Percentiles rank a stretch among this genome's conserved stretches.
phyloP scores from a whole-genome alignment of 495 filamentous ascomycete species.

The Penicillium dipodomyicola region DNA sequence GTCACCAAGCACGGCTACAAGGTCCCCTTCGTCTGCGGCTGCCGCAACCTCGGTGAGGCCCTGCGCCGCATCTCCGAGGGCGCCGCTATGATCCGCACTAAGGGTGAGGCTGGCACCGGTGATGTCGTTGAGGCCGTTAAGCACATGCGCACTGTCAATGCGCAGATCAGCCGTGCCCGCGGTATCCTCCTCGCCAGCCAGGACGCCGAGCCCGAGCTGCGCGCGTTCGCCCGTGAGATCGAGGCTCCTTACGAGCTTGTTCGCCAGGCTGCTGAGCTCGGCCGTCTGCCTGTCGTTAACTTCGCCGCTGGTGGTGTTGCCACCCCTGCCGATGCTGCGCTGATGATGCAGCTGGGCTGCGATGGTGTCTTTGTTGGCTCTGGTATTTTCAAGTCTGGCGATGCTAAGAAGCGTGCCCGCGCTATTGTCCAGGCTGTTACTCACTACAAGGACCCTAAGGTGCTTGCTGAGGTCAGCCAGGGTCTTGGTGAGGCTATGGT shows the following conservation, averaged over 20 bases:
- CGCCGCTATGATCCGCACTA: conserved; percentile 98
- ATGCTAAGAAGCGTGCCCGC: conserved; percentile 80
- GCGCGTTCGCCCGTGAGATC: conserved; percentile 77
- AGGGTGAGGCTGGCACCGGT: conserved; percentile 97
- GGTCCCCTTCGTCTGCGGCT: conserved; percentile 94
- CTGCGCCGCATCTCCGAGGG: conserved; percentile 89
- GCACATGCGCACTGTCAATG: conserved; percentile 89
- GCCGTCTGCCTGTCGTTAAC: conserved; percentile 92
- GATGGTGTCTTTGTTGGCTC: conserved; percentile 97
- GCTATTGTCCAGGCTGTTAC: conserved; percentile 95
- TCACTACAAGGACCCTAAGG: conserved; percentile 80
- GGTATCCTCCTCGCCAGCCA: conserved; percentile 56
- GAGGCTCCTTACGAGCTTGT: conserved; percentile 73
- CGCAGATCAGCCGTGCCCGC: conserved; percentile 74
- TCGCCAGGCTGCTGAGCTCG: conserved; percentile 80
- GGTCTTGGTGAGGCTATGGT: conserved; percentile 96
- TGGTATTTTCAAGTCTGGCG: conserved; percentile 95
- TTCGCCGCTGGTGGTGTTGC: conserved; percentile 97
- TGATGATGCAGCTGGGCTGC: conserved; percentile 99
- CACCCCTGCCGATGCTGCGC: conserved; percentile 91
- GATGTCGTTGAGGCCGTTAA: conserved; percentile 96
- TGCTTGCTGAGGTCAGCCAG: conserved; percentile 81
- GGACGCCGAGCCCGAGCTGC: conserved; percentile 71
- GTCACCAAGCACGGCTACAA: conserved; percentile 84
- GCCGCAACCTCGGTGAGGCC: conserved; percentile 92